A percentile compares a stretch with the other conserved stretches of the same genome.
Evolutionary conservation across 495 filamentous ascomycete species (phyloP).

Genomic region (Penicillium argentinense): DNA sequence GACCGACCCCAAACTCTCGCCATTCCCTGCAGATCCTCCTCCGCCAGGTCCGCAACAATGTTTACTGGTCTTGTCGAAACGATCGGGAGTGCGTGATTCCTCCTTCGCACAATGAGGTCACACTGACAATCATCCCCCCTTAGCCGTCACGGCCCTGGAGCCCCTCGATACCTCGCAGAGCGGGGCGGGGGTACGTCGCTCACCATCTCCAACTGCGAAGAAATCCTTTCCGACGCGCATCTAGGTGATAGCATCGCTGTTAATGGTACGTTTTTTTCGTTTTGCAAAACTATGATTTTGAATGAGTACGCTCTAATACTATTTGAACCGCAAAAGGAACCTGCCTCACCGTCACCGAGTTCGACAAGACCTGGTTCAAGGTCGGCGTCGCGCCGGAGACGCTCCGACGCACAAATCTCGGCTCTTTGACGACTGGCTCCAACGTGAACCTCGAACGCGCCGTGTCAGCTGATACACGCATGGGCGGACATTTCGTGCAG

Average conservation of each 20-base stretch:
- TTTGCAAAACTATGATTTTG: not conserved
- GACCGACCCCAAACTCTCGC: slow-evolving; percentile 15
- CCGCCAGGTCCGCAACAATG: slow-evolving; percentile 55
- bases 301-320: slow-evolving; percentile 7
- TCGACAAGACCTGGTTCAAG: slow-evolving; percentile 71
- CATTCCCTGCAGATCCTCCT: slow-evolving; percentile 19
- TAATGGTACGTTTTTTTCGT: slow-evolving; percentile 59
- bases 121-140: slow-evolving; percentile 13
- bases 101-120: not conserved
- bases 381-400: slow-evolving; percentile 97
- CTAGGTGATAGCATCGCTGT: slow-evolving; percentile 91
- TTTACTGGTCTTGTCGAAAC: slow-evolving; percentile 97
- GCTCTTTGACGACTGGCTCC: slow-evolving; percentile 55
- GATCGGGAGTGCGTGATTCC: slow-evolving; percentile 71
- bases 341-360: slow-evolving; percentile 88
- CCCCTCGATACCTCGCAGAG: slow-evolving; percentile 67
- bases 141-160: slow-evolving; percentile 82
- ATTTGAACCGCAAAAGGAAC: slow-evolving; percentile 48
- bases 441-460: slow-evolving; percentile 92
- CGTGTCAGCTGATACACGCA: slow-evolving; percentile 81
- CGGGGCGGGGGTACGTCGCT: slow-evolving; percentile 81
- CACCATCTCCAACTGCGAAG: slow-evolving; percentile 73
- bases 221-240: slow-evolving; percentile 77
- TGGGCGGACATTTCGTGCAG: slow-evolving; percentile 74
- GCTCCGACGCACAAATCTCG: slow-evolving; percentile 92